A percentile compares a stretch with the other conserved stretches of the same genome.
Evolutionary conservation across 1,139 yeast species (phyloP).

Genomic region (Sugiyamaella sp.): DNA sequence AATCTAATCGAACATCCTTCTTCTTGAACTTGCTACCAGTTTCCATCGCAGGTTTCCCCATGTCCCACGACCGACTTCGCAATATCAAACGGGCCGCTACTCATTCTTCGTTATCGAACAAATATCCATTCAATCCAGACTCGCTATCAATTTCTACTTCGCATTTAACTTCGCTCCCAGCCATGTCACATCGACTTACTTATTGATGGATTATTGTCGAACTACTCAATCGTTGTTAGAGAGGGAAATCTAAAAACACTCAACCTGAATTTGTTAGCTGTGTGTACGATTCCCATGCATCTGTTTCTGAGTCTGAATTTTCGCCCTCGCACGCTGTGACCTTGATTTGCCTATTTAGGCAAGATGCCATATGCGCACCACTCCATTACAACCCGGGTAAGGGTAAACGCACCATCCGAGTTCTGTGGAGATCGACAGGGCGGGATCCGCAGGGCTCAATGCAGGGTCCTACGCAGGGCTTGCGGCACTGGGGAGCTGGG

Average conservation of each 20-base stretch:
- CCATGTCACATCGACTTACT: constrained; percentile 7
- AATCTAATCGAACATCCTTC: too few relatives aligned
- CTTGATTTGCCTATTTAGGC: constrained; percentile 4
- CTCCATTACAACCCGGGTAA: too few relatives aligned
- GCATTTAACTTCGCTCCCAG: neutral
- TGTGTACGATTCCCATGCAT: constrained; percentile 6
- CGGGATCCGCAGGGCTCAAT: too few relatives aligned
- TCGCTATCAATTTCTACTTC: neutral
- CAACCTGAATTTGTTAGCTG: constrained; percentile 7
- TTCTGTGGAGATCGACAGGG: too few relatives aligned
- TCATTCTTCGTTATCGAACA: too few relatives aligned
- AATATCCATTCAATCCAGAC: neutral
- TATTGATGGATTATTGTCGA: constrained; percentile 12
- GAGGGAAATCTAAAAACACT: constrained; percentile 17
- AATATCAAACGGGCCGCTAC: too few relatives aligned
- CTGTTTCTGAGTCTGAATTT: constrained; percentile 12
- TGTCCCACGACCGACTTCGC: too few relatives aligned
- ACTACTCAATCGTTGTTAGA: constrained; percentile 18
- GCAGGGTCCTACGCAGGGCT: too few relatives aligned
- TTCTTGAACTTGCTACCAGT: too few relatives aligned
- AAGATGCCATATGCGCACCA: neutral
- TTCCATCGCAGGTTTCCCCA: too few relatives aligned
- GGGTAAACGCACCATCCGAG: too few relatives aligned
- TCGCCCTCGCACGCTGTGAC: constrained; percentile 7
- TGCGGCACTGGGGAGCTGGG: too few relatives aligned